Evolutionary conservation across 306 rosid species (phyloP).

Genomic region (Acacia melanoxylon): DNA sequence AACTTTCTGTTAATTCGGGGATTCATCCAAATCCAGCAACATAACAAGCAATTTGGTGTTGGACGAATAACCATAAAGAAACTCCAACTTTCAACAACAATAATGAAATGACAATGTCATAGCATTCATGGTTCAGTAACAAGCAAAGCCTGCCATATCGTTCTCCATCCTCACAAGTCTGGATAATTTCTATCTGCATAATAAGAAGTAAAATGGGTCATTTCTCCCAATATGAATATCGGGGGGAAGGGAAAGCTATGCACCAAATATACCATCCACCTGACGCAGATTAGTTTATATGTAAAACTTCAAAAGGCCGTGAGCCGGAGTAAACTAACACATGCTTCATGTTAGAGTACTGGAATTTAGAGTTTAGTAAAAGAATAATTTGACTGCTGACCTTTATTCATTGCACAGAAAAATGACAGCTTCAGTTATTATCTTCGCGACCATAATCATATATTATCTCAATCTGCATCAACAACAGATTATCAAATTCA

Average conservation of each 20-base stretch:
- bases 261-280: neutral
- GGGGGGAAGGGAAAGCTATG: neutral
- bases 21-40: slow-evolving; percentile 7
- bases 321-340: neutral
- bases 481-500: slow-evolving; percentile 24
- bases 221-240: neutral
- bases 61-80: neutral
- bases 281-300: neutral
- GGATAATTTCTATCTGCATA: slow-evolving; percentile 45
- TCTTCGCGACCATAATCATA: slow-evolving; percentile 88
- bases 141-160: slow-evolving; percentile 24
- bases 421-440: slow-evolving; percentile 48
- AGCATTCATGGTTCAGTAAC: slow-evolving; percentile 20
- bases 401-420: slow-evolving; percentile 56
- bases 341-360: neutral
- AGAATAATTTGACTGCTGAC: slow-evolving; percentile 37
- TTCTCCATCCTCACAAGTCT: slow-evolving; percentile 37
- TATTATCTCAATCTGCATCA: slow-evolving; percentile 79
- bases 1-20: neutral
- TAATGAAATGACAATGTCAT: neutral
- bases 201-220: neutral
- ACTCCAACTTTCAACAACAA: slow-evolving; percentile 4
- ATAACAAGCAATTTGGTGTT: slow-evolving; percentile 7
- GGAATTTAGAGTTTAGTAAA: slow-evolving; percentile 12
- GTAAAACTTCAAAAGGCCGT: neutral